Conservation (phyloP, 495 filamentous ascomycete genomes). For the Elasticomyces elasticus region DNA sequence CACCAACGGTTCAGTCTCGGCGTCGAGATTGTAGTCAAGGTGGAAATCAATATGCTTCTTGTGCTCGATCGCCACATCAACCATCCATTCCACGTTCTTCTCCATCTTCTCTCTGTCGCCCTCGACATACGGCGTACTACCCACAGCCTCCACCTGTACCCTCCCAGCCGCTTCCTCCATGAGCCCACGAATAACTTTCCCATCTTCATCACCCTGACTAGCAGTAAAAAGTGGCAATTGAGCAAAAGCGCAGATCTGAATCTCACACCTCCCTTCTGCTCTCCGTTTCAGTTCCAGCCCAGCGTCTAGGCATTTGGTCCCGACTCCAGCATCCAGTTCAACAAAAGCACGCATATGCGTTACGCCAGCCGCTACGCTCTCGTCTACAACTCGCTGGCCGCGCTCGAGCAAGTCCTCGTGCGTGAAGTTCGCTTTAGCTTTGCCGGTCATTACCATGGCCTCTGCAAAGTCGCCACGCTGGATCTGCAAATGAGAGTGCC, state of each 20-base stretch:
- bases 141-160: constrained; percentile 49
- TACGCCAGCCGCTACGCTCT: constrained; percentile 57
- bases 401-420: constrained; percentile 49
- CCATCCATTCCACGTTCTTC: constrained; percentile 55
- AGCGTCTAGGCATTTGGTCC: constrained; percentile 47
- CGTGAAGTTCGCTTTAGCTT: constrained; percentile 54
- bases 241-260: constrained; percentile 67
- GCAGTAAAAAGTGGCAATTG: constrained; percentile 60
- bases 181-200: constrained; percentile 36
- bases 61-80: constrained; percentile 38
- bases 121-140: constrained; percentile 67
- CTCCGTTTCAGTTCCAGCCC: constrained; percentile 46
- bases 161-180: constrained; percentile 39
- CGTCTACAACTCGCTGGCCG: constrained; percentile 56
- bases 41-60: constrained; percentile 61
- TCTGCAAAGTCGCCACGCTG: constrained; percentile 53
- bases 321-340: constrained; percentile 58
- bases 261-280: constrained; percentile 40
- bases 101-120: constrained; percentile 37
- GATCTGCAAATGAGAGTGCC: constrained; percentile 52
- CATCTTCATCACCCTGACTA: constrained; percentile 30
- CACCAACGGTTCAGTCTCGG: constrained; percentile 38
- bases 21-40: constrained; percentile 59
- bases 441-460: constrained; percentile 50
- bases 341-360: constrained; percentile 65